These are phyloP conservation scores for Berberis thunbergii DNA, from an alignment of 164 flowering plant genomes.

Conservation along the genomic window DNA sequence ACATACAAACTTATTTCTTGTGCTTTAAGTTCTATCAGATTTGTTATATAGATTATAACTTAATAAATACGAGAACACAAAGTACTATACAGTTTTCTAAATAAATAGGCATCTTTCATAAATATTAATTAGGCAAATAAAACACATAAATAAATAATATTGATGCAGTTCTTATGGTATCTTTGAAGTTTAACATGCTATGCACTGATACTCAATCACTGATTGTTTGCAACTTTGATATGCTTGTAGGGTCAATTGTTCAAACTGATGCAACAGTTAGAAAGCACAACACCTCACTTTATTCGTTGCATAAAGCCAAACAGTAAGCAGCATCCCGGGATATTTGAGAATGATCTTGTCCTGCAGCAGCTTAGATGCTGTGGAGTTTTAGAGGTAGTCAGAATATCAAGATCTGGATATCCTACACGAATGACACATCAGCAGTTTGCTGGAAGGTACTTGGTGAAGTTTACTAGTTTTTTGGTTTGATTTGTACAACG, in stretches of 20 bases:
- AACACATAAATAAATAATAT: no score
- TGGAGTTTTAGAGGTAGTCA: slow-evolving; percentile 78
- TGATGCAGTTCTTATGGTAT: background rate
- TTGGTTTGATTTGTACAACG: background rate
- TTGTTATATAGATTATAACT: no score
- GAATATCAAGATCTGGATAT: slow-evolving; percentile 79
- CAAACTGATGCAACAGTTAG: slow-evolving; percentile 76
- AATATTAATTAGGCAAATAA: no score
- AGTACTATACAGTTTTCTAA: no score
- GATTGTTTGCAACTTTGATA: background rate
- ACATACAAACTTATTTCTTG: no score
- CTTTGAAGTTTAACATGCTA: background rate
- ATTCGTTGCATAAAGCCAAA: slow-evolving; percentile 93
- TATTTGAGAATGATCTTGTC: slow-evolving; percentile 63
- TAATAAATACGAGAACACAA: no score
- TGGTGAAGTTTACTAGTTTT: background rate
- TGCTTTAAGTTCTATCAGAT: no score
- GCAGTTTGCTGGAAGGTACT: slow-evolving; percentile 72
- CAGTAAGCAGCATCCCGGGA: slow-evolving; percentile 58
- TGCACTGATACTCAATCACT: background rate
- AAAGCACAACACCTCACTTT: slow-evolving; percentile 75
- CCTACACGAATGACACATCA: slow-evolving; percentile 84
- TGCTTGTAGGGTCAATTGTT: slow-evolving; percentile 72
- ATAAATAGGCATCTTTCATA: no score
- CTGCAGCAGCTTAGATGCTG: slow-evolving; percentile 75